Evolutionary conservation across 2,329 filamentous ascomycete genomes (phyloP), one percentile per base, ranked within the genome.

Genomic region (Dryadomyces quercivorus): DNA sequence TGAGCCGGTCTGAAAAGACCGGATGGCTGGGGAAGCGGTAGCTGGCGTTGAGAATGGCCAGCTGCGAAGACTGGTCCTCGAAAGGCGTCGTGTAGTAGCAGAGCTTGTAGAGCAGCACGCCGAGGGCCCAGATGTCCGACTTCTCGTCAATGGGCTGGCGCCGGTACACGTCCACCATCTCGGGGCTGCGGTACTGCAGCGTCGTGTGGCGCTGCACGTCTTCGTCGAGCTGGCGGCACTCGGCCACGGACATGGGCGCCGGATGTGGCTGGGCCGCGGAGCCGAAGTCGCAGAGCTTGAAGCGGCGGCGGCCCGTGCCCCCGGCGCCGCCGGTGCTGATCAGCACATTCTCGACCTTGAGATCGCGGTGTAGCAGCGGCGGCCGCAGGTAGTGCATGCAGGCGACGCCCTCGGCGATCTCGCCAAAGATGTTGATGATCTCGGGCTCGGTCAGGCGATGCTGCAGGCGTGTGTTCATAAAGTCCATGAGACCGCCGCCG

Each of bases 61-160:
- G 87, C 72, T 96, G 92, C 26, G 93, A 93, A 2, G 58, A 57
- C 65, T 95, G 90, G 59, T 97, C 92, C 70, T 98, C 93, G 63
- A 98, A 98, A 0, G 93, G 93, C 6, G 93, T 98, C 1, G 93
- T 98, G 70, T 98, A 98, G 70, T 97, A 98, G 74, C 93, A 98
- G 58, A 98, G 77, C 75, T 98, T 98, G 75, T 98, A 98, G 54
- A 98, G 72, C 56, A 98, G 73, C 45, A 98, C 93, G 5, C 93
- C 93, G 58, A 98, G 72, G 1, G 93, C 93, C 93, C 91, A 98
- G 34, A 98, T 96, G 68, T 98, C 93, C 50, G 91, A 94, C 73
- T 98, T 98, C 72, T 98, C 93, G 65, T 98, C 89, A 65, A 98
- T 95, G 1, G 93, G 90, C 63, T 91, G 88, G 69, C 94, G 95